Evolutionary conservation across 2,329 filamentous ascomycete genomes (phyloP).

Genomic region (Penicillium sp.): DNA sequence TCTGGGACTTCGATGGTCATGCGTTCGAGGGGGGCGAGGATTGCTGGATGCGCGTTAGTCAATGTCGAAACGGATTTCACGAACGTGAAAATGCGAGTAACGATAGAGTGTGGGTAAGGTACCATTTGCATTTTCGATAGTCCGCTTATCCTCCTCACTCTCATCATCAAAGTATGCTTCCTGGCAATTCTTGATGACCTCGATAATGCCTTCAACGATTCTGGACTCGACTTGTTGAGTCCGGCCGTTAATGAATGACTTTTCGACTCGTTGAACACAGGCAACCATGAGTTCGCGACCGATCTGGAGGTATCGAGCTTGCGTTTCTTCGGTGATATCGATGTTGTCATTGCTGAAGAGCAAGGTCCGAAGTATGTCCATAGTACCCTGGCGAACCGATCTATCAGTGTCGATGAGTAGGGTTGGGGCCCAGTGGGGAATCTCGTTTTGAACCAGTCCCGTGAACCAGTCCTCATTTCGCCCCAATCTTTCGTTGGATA

Average conservation of each 20-base stretch:
- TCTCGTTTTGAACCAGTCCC: constrained; percentile 38
- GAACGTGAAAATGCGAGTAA: background rate
- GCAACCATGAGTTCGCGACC: constrained; percentile 33
- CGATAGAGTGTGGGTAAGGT: constrained; percentile 7
- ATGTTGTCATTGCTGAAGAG: constrained; percentile 40
- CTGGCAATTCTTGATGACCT: constrained; percentile 41
- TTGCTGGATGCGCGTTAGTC: constrained; percentile 23
- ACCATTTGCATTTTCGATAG: constrained; percentile 38
- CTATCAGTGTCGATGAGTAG: constrained; percentile 53
- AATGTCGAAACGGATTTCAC: background rate
- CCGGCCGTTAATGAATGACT: constrained; percentile 28
- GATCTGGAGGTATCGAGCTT: constrained; percentile 25
- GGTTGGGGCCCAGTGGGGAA: constrained; percentile 52
- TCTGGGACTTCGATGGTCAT: constrained; percentile 38
- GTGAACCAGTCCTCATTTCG: constrained; percentile 36
- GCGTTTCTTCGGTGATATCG: constrained; percentile 22
- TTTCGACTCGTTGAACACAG: constrained; percentile 35
- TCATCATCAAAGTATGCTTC: constrained; percentile 37
- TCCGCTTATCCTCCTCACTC: constrained; percentile 35
- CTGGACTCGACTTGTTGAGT: constrained; percentile 34
- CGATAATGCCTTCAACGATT: constrained; percentile 36
- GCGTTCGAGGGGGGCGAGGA: constrained; percentile 34
- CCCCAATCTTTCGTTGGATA: constrained; percentile 38
- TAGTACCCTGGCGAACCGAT: constrained; percentile 45
- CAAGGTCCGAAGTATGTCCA: constrained; percentile 43